phyloP scores from a whole-genome alignment of 176 grass and related monocot species.

The Phoenix dactylifera region DNA sequence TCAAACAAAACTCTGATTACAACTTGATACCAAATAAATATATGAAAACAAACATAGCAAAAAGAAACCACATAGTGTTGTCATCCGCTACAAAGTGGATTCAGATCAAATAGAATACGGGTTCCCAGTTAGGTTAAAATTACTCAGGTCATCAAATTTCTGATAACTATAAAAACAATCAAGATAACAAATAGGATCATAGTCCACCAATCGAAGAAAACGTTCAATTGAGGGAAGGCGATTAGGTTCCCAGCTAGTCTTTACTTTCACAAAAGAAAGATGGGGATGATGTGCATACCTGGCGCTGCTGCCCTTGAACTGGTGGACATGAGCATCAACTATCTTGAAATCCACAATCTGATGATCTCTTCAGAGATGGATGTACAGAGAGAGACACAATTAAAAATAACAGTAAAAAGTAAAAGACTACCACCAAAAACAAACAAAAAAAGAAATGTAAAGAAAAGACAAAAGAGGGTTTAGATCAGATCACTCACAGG shows the following conservation, averaged over 20 bases:
- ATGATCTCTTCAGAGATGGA: conserved; percentile 21
- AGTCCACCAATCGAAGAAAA: no score
- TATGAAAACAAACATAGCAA: no score
- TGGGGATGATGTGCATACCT: conserved; percentile 19
- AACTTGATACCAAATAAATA: not conserved
- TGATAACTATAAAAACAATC: no score
- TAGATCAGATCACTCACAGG: conserved; percentile 24
- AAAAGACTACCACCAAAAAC: not conserved
- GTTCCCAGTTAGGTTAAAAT: no score
- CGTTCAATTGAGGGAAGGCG: not conserved
- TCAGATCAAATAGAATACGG: no score
- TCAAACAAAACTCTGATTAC: not conserved
- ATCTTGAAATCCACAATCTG: conserved; percentile 38
- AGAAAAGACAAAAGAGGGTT: conserved; percentile 1
- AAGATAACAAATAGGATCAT: no score
- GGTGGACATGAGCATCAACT: conserved; percentile 42
- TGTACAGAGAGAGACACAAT: not conserved
- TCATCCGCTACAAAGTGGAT: no score
- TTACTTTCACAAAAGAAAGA: not conserved
- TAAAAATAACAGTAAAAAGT: conserved; percentile 1
- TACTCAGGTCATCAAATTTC: no score
- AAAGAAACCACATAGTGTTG: no score
- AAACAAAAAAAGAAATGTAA: not conserved
- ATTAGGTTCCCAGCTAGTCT: not conserved
- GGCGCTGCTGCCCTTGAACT: conserved; percentile 41